Percentiles rank a stretch among this genome's conserved stretches.
Conservation (phyloP, 352 stramenopile genomes). For the Globisporangium canariense region DNA sequence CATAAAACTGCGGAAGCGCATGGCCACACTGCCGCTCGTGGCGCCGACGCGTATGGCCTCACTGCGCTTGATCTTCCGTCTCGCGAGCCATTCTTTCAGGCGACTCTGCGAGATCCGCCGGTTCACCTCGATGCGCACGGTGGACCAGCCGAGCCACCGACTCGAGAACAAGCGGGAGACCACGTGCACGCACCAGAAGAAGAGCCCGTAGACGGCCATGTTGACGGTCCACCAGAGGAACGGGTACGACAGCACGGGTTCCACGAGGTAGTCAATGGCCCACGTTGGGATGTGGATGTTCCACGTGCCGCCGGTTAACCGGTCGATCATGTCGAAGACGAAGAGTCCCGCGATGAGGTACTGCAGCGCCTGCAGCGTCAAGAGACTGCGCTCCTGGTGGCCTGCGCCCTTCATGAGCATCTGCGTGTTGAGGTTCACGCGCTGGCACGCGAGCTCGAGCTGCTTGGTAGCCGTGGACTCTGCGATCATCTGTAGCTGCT, state of each 20-base stretch:
- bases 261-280: slow-evolving; percentile 40
- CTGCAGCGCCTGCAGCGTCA: slow-evolving; percentile 89
- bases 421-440: slow-evolving; percentile 87
- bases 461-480: slow-evolving; percentile 89
- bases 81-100: slow-evolving; percentile 29
- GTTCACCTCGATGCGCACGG: slow-evolving; percentile 75
- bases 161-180: slow-evolving; percentile 46
- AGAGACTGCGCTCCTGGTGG: slow-evolving; percentile 53
- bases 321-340: slow-evolving; percentile 94
- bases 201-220: slow-evolving; percentile 73
- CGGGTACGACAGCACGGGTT: slow-evolving; percentile 44
- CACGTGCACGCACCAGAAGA: slow-evolving; percentile 44
- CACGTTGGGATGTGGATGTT: slow-evolving; percentile 85
- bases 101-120: slow-evolving; percentile 31
- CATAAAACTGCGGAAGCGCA: slow-evolving; percentile 81
- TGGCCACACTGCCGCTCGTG: slow-evolving; percentile 43
- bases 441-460: slow-evolving; percentile 85
- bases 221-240: slow-evolving; percentile 90
- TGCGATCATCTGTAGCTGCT: slow-evolving; percentile 93
- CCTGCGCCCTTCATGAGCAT: slow-evolving; percentile 81
- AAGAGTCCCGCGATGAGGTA: slow-evolving; percentile 91
- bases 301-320: slow-evolving; percentile 91
- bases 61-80: slow-evolving; percentile 23
- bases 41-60: slow-evolving; percentile 41
- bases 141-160: slow-evolving; percentile 82